phyloP scores from a whole-genome alignment of 352 stramenopile genomes.

The Aphanomyces cochlioides region DNA sequence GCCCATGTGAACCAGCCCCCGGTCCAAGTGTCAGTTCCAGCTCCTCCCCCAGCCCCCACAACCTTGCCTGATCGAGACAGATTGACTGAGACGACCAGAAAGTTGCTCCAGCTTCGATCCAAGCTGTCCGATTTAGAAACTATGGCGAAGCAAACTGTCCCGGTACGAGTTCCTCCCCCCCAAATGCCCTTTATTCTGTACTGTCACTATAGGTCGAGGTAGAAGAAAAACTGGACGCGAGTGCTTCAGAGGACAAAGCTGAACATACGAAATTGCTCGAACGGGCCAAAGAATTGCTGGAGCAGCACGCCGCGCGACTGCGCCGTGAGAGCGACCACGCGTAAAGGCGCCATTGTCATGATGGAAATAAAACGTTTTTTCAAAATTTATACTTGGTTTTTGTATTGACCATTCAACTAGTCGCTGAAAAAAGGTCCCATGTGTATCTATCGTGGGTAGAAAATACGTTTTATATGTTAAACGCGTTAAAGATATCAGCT shows the following conservation, averaged over 20 bases:
- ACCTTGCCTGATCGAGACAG: neutral
- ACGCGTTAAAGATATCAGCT: too few species aligned
- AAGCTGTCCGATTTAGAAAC: constrained; percentile 34
- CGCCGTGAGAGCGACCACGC: neutral
- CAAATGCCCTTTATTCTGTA: too few species aligned
- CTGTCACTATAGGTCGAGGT: constrained; percentile 29
- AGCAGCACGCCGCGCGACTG: constrained; percentile 34
- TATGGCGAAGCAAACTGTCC: constrained; percentile 32
- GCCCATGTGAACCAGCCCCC: constrained; percentile 25
- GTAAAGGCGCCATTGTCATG: neutral
- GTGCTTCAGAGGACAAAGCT: constrained; percentile 29
- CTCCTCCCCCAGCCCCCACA: neutral
- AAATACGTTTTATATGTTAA: too few species aligned
- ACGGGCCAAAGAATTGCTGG: constrained; percentile 49
- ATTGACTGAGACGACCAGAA: constrained; percentile 7
- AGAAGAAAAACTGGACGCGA: neutral
- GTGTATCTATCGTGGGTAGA: too few species aligned
- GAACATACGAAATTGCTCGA: constrained; percentile 45
- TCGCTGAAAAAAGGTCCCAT: neutral
- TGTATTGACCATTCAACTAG: neutral
- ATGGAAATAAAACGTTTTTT: too few species aligned
- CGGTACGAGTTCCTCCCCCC: constrained; percentile 35
- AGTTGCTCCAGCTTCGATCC: constrained; percentile 29
- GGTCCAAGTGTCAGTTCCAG: neutral
- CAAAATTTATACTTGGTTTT: neutral